A percentile compares a stretch with the other conserved stretches of the same genome.
phyloP scores from a whole-genome alignment of 2,329 filamentous ascomycete species.

The Graphilbum fragrans region DNA sequence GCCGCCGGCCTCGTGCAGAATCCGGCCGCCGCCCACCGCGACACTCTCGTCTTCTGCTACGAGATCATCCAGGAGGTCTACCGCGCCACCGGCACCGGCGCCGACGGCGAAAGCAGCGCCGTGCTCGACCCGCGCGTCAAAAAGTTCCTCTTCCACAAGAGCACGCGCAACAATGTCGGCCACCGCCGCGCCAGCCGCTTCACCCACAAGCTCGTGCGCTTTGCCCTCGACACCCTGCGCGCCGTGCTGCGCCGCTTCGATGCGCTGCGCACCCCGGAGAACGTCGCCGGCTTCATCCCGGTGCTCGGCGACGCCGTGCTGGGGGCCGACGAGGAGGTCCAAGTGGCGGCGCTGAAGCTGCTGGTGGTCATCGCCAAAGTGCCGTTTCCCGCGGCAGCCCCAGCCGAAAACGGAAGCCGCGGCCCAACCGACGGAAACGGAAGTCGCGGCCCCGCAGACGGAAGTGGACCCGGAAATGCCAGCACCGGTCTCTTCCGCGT shows the following conservation, averaged over 20 bases:
- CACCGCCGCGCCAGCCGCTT: slow-evolving; percentile 65
- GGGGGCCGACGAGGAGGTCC: slow-evolving; percentile 81
- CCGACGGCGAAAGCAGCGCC: slow-evolving; percentile 16
- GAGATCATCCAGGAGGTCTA: slow-evolving; percentile 86
- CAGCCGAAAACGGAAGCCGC: not conserved
- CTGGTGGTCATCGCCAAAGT: slow-evolving; percentile 77
- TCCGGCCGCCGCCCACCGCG: slow-evolving; percentile 60
- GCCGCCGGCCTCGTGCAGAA: slow-evolving; percentile 76
- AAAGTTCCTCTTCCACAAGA: slow-evolving; percentile 71
- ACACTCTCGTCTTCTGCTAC: slow-evolving; percentile 89
- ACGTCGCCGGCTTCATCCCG: slow-evolving; percentile 75
- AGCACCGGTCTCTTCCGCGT: slow-evolving; percentile 55
- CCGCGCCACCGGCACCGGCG: slow-evolving; percentile 26
- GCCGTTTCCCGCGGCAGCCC: slow-evolving; percentile 53
- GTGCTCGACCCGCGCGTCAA: slow-evolving; percentile 50
- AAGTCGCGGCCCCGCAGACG: not conserved
- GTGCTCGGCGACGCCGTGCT: slow-evolving; percentile 81
- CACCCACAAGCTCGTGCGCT: slow-evolving; percentile 76
- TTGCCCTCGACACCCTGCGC: slow-evolving; percentile 77
- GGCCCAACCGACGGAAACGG: too few relatives aligned
- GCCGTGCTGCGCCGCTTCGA: slow-evolving; percentile 80
- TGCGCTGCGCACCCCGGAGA: slow-evolving; percentile 63
- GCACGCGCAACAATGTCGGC: slow-evolving; percentile 56
- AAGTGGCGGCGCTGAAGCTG: slow-evolving; percentile 76
- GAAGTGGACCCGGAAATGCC: slow-evolving; percentile 24